Conservation (phyloP, 106 monocot genomes). For the Chionographis japonica region DNA sequence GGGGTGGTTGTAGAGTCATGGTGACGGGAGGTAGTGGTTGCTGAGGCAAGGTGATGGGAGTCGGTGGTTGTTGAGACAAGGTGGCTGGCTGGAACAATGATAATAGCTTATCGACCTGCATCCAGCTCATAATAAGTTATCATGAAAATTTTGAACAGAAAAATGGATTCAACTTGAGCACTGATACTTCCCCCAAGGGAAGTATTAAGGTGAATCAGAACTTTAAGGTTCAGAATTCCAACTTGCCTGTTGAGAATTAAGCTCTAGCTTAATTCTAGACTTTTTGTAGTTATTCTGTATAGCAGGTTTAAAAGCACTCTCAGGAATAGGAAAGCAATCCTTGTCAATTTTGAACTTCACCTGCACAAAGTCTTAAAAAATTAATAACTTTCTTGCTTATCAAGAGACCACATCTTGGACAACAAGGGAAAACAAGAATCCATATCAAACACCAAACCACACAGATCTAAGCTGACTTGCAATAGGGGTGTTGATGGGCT, state of each 20-base stretch:
- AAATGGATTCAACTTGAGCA: not conserved
- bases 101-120: conserved; percentile 47
- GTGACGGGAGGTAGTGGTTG: not conserved
- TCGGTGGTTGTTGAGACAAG: no score
- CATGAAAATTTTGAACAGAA: not conserved
- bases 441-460: no score
- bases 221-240: not conserved
- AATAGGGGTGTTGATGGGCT: no score
- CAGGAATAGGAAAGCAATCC: conserved; percentile 75
- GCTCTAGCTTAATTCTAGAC: conserved; percentile 51
- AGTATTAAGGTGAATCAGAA: no score
- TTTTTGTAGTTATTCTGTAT: conserved; percentile 60
- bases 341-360: conserved; percentile 64
- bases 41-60: no score
- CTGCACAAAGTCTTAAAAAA: conserved; percentile 16
- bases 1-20: conserved; percentile 1
- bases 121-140: no score
- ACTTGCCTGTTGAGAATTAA: conserved; percentile 45
- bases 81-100: conserved; percentile 22
- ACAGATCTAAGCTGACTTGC: no score
- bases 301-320: conserved; percentile 48
- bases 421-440: no score
- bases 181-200: no score
- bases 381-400: no score
- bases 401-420: no score